phyloP scores from a whole-genome alignment of 192 early-diverging fungal species.

The Backusella macrospora region DNA sequence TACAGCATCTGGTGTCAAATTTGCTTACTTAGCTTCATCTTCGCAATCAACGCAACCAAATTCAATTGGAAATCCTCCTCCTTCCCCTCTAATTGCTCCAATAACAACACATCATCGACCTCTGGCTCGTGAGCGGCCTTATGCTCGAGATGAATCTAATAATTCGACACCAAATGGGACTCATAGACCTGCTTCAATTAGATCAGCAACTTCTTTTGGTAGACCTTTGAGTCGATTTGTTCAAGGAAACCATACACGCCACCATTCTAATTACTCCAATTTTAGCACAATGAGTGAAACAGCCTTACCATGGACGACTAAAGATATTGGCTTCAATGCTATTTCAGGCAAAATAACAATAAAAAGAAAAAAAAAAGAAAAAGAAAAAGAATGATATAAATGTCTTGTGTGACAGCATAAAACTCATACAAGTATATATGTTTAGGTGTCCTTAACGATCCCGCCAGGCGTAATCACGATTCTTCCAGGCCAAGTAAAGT shows the following conservation, averaged over 20 bases:
- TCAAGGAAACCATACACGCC: constrained; percentile 38
- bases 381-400: neutral
- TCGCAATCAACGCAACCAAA: neutral
- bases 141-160: constrained; percentile 20
- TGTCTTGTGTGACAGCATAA: constrained; percentile 16
- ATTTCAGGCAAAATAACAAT: constrained; percentile 52
- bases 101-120: constrained; percentile 13
- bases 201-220: constrained; percentile 33
- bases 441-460: constrained; percentile 76
- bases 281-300: constrained; percentile 55
- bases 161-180: neutral
- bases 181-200: constrained; percentile 31
- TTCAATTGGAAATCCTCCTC: neutral
- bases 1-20: constrained; percentile 18
- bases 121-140: constrained; percentile 14
- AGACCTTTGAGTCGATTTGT: constrained; percentile 23
- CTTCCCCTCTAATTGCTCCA: neutral
- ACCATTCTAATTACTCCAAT: constrained; percentile 50
- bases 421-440: constrained; percentile 18
- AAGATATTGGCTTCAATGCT: constrained; percentile 82
- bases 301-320: constrained; percentile 62
- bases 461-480: constrained; percentile 50
- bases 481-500: constrained; percentile 53
- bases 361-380: constrained; percentile 2
- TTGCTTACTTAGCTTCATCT: constrained; percentile 12